These are phyloP conservation scores for Mimosa bimucronata DNA, from an alignment of 306 rosid genomes.

Conservation along the genomic window DNA sequence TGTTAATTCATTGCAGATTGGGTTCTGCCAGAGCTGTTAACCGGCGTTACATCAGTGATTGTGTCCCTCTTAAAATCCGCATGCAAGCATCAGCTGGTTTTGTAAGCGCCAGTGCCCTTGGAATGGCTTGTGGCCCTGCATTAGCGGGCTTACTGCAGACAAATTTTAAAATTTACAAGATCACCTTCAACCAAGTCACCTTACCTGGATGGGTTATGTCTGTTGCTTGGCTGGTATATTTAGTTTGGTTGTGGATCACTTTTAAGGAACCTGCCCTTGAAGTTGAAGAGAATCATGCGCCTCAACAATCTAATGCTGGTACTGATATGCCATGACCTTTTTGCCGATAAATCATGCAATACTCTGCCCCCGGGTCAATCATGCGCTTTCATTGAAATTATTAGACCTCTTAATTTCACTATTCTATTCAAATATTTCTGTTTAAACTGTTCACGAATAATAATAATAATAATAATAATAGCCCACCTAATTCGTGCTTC, in stretches of 20 bases:
- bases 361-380: constrained; percentile 2
- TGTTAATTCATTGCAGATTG: constrained; percentile 57
- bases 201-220: constrained; percentile 99
- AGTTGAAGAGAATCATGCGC: constrained; percentile 45
- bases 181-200: constrained; percentile 83
- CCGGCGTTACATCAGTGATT: constrained; percentile 95
- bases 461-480: too few species aligned
- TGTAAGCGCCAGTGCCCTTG: constrained; percentile 99
- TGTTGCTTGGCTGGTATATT: constrained; percentile 84
- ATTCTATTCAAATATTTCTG: neutral
- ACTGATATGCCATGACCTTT: constrained; percentile 36
- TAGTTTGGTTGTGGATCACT: constrained; percentile 77
- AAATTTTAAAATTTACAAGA: constrained; percentile 72
- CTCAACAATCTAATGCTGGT: constrained; percentile 66
- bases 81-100: constrained; percentile 99
- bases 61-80: constrained; percentile 84
- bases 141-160: constrained; percentile 91
- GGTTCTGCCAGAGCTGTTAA: constrained; percentile 99
- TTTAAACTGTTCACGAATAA: neutral
- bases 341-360: constrained; percentile 10
- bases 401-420: constrained; percentile 26
- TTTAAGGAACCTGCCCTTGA: constrained; percentile 88
- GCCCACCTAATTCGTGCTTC: neutral
- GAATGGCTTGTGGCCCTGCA: constrained; percentile 99
- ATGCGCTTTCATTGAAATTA: neutral